Evolutionary conservation across 176 grass and related monocot genomes (phyloP).

Genomic region (Carex cristatella): DNA sequence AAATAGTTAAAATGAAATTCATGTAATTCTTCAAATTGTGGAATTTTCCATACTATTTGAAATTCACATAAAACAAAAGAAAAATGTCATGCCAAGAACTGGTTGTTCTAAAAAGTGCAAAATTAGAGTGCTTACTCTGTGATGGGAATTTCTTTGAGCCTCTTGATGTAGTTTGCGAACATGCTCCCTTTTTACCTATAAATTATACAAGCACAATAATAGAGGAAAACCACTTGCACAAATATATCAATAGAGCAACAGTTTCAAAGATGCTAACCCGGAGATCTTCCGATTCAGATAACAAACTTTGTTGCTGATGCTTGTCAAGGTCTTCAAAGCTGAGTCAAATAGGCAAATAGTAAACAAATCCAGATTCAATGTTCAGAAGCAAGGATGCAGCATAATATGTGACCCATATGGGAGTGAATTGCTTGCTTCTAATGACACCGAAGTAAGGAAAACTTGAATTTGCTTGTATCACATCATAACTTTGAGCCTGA

Average conservation of each 20-base stretch:
- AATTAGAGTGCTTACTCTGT: slow-evolving; percentile 41
- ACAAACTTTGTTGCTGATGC: slow-evolving; percentile 41
- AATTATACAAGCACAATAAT: slow-evolving; percentile 15
- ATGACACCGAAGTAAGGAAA: not conserved
- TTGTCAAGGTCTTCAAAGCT: slow-evolving; percentile 54
- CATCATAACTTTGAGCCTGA: not conserved
- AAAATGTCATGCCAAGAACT: not conserved
- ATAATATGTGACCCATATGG: not conserved
- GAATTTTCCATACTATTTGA: not conserved
- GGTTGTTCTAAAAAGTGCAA: not conserved
- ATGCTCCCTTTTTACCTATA: slow-evolving; percentile 52
- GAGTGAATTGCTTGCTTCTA: not conserved
- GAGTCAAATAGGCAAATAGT: slow-evolving; percentile 23
- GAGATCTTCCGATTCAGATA: slow-evolving; percentile 32
- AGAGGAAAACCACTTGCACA: not conserved
- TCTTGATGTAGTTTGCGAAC: slow-evolving; percentile 69
- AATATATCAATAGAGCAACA: slow-evolving; percentile 2
- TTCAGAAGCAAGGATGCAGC: slow-evolving; percentile 3
- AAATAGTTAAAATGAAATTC: not conserved
- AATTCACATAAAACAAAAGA: not conserved
- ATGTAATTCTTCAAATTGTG: not conserved
- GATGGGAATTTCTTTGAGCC: slow-evolving; percentile 66
- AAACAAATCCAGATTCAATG: not conserved
- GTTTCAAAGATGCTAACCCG: not conserved
- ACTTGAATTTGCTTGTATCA: not conserved